phyloP scores from a whole-genome alignment of 1,284 basidiomycete species.

The Marasmius fiardii region DNA sequence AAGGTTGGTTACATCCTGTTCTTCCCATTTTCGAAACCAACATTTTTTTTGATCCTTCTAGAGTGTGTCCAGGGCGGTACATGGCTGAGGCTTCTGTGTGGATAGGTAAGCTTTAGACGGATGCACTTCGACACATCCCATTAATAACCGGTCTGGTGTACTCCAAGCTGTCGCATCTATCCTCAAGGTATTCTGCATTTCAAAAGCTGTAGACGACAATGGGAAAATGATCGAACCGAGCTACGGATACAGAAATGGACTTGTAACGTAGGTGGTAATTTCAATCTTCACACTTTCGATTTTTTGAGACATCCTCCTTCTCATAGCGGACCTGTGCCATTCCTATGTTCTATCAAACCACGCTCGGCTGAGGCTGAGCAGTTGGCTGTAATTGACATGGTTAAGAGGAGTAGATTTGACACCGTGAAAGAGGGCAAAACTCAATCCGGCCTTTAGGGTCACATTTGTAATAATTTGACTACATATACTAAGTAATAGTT shows the following conservation, averaged over 20 bases:
- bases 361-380: too few species aligned
- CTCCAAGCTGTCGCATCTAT: not conserved
- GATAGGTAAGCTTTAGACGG: too few species aligned
- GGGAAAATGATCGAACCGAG: not conserved
- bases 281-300: not conserved
- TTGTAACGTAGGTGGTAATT: not conserved
- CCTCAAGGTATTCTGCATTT: not conserved
- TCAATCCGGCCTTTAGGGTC: too few species aligned
- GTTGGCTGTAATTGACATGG: too few species aligned
- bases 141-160: too few species aligned
- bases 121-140: too few species aligned
- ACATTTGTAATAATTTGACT: too few species aligned
- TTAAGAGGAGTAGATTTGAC: too few species aligned
- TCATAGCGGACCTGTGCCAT: not conserved
- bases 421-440: too few species aligned
- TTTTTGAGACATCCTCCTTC: not conserved
- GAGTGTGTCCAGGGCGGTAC: not conserved
- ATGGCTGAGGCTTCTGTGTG: not conserved
- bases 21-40: not conserved
- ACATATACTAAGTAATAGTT: too few species aligned
- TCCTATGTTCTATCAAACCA: too few species aligned
- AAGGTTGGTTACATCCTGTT: not conserved
- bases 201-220: not conserved
- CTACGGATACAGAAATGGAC: not conserved
- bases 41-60: not conserved